Evolutionary conservation across 169 alveolate genomes (phyloP).

Genomic region (Babesia bovis): DNA sequence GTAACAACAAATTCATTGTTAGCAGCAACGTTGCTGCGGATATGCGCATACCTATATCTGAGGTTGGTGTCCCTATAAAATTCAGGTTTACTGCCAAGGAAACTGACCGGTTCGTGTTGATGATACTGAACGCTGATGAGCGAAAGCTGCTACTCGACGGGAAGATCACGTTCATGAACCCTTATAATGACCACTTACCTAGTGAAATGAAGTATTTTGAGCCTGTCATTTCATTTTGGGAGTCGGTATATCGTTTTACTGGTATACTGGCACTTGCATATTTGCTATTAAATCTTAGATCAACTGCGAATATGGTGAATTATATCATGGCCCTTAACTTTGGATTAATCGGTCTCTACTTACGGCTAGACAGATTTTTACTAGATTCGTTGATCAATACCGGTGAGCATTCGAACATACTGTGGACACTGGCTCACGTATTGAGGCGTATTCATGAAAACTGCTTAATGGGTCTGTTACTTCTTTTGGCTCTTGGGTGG

Average conservation of each 20-base stretch:
- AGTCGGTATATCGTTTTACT: not conserved
- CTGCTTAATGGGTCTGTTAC: constrained; percentile 21
- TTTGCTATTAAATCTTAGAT: not conserved
- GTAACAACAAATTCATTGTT: constrained; percentile 13
- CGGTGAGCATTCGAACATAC: constrained; percentile 19
- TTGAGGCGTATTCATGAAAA: constrained; percentile 57
- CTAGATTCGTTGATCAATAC: constrained; percentile 8
- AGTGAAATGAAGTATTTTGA: constrained; percentile 46
- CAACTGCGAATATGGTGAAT: constrained; percentile 15
- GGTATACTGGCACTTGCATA: constrained; percentile 13
- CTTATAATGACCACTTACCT: constrained; percentile 33
- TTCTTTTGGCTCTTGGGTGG: constrained; percentile 67
- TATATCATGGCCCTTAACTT: constrained; percentile 56
- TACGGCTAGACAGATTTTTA: constrained; percentile 29
- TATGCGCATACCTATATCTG: constrained; percentile 50
- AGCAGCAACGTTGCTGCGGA: constrained; percentile 29
- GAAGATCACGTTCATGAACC: constrained; percentile 43
- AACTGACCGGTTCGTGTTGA: constrained; percentile 40
- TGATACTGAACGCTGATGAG: constrained; percentile 55
- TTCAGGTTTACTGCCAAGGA: constrained; percentile 26
- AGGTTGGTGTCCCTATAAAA: constrained; percentile 10
- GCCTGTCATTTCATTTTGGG: constrained; percentile 41
- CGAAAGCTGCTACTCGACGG: constrained; percentile 43
- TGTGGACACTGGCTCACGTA: constrained; percentile 53
- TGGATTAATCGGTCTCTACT: constrained; percentile 22